Base-by-base conservation (phyloP, 306 rosid species). In the Cotoneaster glaucophyllus region DNA sequence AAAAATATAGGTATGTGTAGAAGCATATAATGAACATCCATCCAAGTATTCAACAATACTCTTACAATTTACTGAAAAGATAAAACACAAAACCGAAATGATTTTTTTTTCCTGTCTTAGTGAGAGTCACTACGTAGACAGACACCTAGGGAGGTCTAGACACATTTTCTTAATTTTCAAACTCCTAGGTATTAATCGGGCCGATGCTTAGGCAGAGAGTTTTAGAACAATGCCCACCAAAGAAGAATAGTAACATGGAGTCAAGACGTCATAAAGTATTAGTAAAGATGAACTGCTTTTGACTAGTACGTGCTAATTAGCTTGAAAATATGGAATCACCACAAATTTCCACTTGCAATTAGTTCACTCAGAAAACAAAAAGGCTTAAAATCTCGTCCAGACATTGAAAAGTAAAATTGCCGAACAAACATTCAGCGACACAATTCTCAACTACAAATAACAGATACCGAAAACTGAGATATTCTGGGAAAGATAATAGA, bases 121-220 rank as follows among this genome's bases (percentile, higher is more conserved):
- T 45, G 0, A 45, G 2, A 45, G 7, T 45, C 0, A 7, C 6
- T 1, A 45, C 19, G 0, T 4, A 13, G 2, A 1, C 2, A 0
- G 1, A 14, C 19, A 0, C 5, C 19, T 44, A 44, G 8, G 17
- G 0, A 44, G 4, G 6, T 13, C 4, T 12, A 12, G 0, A 1
- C 0, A 0, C 3, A 1, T 0, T 45, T 45, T 45, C 2, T 45
- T 13, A 45, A 45, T 45, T 45, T 45, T 45, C 4, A 45, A 4
- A 45, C n/a, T 13, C 17, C 6, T 45, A 45, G 5, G 4, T 11
- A 44, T 13, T 44, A 44, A 44, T 0, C 5, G 5, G 14, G 17
- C 0, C 18, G 10, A 34, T 34, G 39, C 7, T n/a, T n/a, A n/a
- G n/a, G n/a, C n/a, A n/a, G n/a, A n/a, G n/a, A n/a, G 8, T 32